Percentiles rank a stretch among this genome's conserved stretches.
Evolutionary conservation across 169 alveolate species (phyloP).

Genomic region (Plasmodium reichenowi): DNA sequence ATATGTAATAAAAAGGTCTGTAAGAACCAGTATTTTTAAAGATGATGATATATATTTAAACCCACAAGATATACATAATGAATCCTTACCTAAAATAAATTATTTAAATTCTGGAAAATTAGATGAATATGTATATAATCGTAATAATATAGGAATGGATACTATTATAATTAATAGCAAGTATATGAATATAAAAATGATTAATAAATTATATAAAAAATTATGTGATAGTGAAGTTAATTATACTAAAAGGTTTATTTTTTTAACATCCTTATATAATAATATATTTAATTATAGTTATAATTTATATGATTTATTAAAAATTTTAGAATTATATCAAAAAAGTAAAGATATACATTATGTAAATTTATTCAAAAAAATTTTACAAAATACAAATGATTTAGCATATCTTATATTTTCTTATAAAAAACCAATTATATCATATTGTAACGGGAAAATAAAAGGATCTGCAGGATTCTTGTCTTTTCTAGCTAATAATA

Average conservation of each 20-base stretch:
- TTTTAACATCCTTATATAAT: slow-evolving; percentile 80
- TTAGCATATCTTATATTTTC: slow-evolving; percentile 79
- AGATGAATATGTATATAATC: slow-evolving; percentile 31
- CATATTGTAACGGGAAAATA: slow-evolving; percentile 83
- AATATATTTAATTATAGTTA: slow-evolving; percentile 70
- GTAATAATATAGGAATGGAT: slow-evolving; percentile 66
- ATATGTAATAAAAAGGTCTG: neutral
- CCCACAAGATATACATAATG: slow-evolving; percentile 66
- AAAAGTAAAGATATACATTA: slow-evolving; percentile 33
- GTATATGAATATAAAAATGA: slow-evolving; percentile 64
- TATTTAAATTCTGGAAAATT: slow-evolving; percentile 28
- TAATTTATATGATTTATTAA: slow-evolving; percentile 71
- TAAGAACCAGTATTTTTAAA: slow-evolving; percentile 59
- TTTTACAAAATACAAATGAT: slow-evolving; percentile 78
- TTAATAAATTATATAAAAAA: slow-evolving; percentile 76
- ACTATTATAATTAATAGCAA: slow-evolving; percentile 37
- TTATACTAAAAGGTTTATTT: slow-evolving; percentile 81
- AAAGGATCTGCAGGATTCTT: slow-evolving; percentile 82
- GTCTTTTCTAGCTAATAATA: slow-evolving; percentile 78
- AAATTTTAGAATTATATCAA: slow-evolving; percentile 80
- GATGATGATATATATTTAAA: slow-evolving; percentile 68
- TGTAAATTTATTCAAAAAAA: slow-evolving; percentile 46
- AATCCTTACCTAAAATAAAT: slow-evolving; percentile 42
- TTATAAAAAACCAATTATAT: slow-evolving; percentile 82
- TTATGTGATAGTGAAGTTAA: slow-evolving; percentile 82